Evolutionary conservation across 2,329 filamentous ascomycete genomes (phyloP).

Genomic region (Emmonsiellopsis sp.): DNA sequence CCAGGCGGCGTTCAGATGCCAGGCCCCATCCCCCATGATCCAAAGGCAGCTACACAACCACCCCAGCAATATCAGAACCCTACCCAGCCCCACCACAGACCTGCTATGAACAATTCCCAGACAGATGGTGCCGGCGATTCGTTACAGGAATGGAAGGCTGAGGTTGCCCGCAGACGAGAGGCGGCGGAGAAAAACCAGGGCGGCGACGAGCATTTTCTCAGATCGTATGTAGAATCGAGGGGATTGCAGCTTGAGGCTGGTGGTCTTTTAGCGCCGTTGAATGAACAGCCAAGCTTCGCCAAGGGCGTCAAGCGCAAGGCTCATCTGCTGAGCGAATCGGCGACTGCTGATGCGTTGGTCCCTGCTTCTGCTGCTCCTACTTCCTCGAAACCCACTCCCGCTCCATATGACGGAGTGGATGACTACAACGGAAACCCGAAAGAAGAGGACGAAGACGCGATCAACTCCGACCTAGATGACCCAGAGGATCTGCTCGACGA

Average conservation of each 20-base stretch:
- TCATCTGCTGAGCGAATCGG: slow-evolving; percentile 4
- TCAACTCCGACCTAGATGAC: slow-evolving; percentile 97
- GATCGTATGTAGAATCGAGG: slow-evolving; percentile 33
- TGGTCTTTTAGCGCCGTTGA: slow-evolving; percentile 36
- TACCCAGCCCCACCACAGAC: slow-evolving; percentile 30
- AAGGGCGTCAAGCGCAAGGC: slow-evolving; percentile 31
- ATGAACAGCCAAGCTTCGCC: slow-evolving; percentile 26
- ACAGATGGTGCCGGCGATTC: slow-evolving; percentile 65
- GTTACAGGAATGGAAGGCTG: slow-evolving; percentile 45
- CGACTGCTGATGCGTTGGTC: slow-evolving; percentile 6
- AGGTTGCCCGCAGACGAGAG: slow-evolving; percentile 36
- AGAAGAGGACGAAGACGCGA: slow-evolving; percentile 79
- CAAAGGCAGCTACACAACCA: slow-evolving; percentile 2
- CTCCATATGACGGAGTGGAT: slow-evolving; percentile 50
- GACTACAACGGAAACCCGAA: slow-evolving; percentile 41
- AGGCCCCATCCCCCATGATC: background rate
- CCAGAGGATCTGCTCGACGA: slow-evolving; percentile 77
- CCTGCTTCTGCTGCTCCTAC: slow-evolving; percentile 7
- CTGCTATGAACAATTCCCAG: slow-evolving; percentile 48
- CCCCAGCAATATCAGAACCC: slow-evolving; percentile 15
- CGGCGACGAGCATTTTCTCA: slow-evolving; percentile 31
- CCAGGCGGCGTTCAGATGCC: slow-evolving; percentile 11
- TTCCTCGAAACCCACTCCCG: slow-evolving; percentile 12
- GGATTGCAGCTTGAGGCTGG: slow-evolving; percentile 37
- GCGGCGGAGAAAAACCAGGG: slow-evolving; percentile 25